Base-by-base conservation (phyloP, 495 filamentous ascomycete genomes). In the Peziza echinospora region DNA sequence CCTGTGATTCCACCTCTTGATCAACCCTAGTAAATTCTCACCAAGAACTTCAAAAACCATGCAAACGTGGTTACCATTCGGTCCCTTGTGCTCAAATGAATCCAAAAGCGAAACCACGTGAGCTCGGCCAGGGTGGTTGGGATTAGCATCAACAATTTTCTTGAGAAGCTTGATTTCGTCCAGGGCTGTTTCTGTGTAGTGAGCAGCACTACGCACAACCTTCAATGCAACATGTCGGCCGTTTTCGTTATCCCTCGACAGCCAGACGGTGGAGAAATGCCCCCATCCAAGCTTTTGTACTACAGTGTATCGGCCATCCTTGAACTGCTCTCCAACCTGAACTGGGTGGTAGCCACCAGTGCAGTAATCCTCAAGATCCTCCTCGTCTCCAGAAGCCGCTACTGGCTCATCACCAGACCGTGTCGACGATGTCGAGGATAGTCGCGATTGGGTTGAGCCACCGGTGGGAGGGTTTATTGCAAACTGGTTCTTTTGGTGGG, bases 21-120 rank as follows among this genome's bases (percentile, higher is more conserved):
- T 97, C 61, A 97, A 63, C 10, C 91, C 89, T 45, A 97, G 63
- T 43, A 97, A 61, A 58, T 97, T 97, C 69, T 97, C 89, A 11
- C 89, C 89, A 42, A 97, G 65, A 10, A 97, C 89, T 62, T 97
- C 89, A 54, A 97, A 97, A 5, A 97, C 89, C 87, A 97, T 97
- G 68, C 89, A 97, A 43, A 96, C 85, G 58, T 97, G 89, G 24
- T 82, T 76, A 30, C 89, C 89, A 62, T 97, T 87, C 11, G 87
- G 89, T 5, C 89, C 89, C 63, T 91, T 92, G 64, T 96, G 89
- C 54, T 93, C 91, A 59, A 97, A 97, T 3, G 83, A 92, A 62
- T 97, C 89, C 48, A 96, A 67, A 17, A 97, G 69, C 61, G 85
- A 92, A 53, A 97, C 89, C 45, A 96, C 87, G 58, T 96, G 85